Conservation (phyloP, 306 rosid genomes). For the Vicia sativa region DNA sequence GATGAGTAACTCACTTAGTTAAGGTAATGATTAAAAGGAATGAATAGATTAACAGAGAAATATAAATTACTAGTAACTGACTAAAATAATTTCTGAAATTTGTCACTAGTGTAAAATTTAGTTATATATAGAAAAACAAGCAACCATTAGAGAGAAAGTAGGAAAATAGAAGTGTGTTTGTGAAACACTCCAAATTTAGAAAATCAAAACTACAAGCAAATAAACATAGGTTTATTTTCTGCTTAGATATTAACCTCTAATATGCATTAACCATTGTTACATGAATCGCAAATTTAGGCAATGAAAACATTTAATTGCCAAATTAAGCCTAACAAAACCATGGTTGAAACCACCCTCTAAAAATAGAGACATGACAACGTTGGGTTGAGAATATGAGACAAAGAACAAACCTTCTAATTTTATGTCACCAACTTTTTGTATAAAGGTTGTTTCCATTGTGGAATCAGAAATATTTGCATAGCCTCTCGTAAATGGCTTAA, state of each 20-base stretch:
- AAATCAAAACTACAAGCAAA: neutral
- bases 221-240: neutral
- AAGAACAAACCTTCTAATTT: slow-evolving; percentile 31
- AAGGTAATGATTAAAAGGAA: too few relatives aligned
- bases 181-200: neutral
- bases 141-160: neutral
- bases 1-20: too few relatives aligned
- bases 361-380: slow-evolving; percentile 25
- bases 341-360: slow-evolving; percentile 34
- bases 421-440: slow-evolving; percentile 11
- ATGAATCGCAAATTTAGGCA: slow-evolving; percentile 35
- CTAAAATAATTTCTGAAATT: too few relatives aligned
- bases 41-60: too few relatives aligned
- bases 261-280: slow-evolving; percentile 21
- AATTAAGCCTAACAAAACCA: slow-evolving; percentile 15
- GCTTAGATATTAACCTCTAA: slow-evolving; percentile 22
- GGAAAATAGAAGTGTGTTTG: neutral
- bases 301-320: neutral
- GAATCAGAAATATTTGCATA: slow-evolving; percentile 41
- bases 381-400: neutral
- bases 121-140: too few relatives aligned
- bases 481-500: slow-evolving; percentile 32
- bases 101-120: too few relatives aligned
- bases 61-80: too few relatives aligned
- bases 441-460: neutral